Conservation (phyloP, 345 rosid species). For the Aquilaria yunnanensis region DNA sequence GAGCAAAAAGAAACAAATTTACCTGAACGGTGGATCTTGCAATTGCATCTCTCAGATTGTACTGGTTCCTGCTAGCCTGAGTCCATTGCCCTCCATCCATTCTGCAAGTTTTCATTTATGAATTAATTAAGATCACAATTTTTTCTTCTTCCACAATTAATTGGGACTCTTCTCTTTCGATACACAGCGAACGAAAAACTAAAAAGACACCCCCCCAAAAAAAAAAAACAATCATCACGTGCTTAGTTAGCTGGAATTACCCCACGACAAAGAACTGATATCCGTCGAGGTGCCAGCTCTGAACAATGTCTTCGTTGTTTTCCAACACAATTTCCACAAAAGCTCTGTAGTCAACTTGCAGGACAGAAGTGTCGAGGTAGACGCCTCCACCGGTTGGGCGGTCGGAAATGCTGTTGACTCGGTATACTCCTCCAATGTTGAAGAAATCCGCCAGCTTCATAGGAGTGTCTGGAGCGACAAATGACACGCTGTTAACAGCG, state of each 20-base stretch:
- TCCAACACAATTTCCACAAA: slow-evolving; percentile 76
- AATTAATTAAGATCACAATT: not conserved
- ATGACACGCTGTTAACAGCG: slow-evolving; percentile 84
- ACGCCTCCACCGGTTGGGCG: slow-evolving; percentile 69
- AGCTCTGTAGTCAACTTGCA: slow-evolving; percentile 64
- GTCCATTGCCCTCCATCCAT: slow-evolving; percentile 98
- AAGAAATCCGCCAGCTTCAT: slow-evolving; percentile 85
- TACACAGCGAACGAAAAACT: not conserved
- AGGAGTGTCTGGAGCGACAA: slow-evolving; percentile 71
- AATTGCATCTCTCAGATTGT: slow-evolving; percentile 83
- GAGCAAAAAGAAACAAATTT: not conserved
- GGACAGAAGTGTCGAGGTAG: slow-evolving; percentile 80
- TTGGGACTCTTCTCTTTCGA: not conserved
- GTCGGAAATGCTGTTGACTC: slow-evolving; percentile 54
- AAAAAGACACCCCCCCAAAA: not conserved
- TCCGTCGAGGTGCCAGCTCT: slow-evolving; percentile 87
- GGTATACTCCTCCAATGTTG: slow-evolving; percentile 82
- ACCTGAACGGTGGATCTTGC: slow-evolving; percentile 81
- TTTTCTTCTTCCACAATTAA: no score
- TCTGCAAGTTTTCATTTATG: slow-evolving; percentile 29
- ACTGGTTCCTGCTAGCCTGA: slow-evolving; percentile 46
- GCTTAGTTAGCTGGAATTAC: slow-evolving; percentile 35
- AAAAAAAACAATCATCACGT: not conserved
- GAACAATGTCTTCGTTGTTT: slow-evolving; percentile 66
- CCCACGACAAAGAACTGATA: slow-evolving; percentile 90